phyloP scores from a whole-genome alignment of 2,329 filamentous ascomycete genomes.

The Nemania bipapillata region DNA sequence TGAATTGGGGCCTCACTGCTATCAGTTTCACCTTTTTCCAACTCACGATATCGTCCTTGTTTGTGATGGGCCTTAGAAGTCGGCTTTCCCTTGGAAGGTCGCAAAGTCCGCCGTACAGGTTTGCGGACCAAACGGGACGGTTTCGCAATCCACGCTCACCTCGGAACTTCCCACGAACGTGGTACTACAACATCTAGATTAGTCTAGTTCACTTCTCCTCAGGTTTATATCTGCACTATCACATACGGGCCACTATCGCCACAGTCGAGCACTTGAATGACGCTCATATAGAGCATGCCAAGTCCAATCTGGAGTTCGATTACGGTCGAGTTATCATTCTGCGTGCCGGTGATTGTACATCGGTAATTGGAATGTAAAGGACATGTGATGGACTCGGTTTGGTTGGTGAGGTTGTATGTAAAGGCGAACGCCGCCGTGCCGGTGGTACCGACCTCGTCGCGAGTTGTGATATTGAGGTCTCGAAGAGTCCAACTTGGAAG shows the following conservation, averaged over 20 bases:
- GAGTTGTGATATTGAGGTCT: constrained; percentile 31
- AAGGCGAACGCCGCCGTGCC: constrained; percentile 28
- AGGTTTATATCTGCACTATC: neutral
- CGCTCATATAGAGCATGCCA: constrained; percentile 26
- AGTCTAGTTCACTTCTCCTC: neutral
- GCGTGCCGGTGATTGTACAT: constrained; percentile 32
- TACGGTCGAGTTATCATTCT: constrained; percentile 34
- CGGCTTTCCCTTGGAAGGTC: constrained; percentile 14
- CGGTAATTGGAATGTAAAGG: constrained; percentile 35
- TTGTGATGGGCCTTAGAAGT: constrained; percentile 3
- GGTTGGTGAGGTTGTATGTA: constrained; percentile 35
- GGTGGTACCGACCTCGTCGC: constrained; percentile 24
- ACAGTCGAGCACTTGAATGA: constrained; percentile 24
- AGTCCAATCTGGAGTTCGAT: constrained; percentile 35
- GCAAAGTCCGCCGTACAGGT: constrained; percentile 23
- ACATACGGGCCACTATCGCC: constrained; percentile 30
- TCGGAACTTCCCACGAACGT: constrained; percentile 30
- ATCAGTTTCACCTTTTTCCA: neutral
- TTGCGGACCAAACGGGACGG: constrained; percentile 20
- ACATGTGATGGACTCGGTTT: constrained; percentile 29
- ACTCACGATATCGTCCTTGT: neutral
- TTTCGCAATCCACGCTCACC: constrained; percentile 16
- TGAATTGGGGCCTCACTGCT: neutral
- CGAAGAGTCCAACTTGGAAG: constrained; percentile 33
- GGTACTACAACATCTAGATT: constrained; percentile 15